Evolutionary conservation across 805 yeast species (phyloP), one percentile per base, ranked within the genome.

Genomic region (Candida mattraensis): DNA sequence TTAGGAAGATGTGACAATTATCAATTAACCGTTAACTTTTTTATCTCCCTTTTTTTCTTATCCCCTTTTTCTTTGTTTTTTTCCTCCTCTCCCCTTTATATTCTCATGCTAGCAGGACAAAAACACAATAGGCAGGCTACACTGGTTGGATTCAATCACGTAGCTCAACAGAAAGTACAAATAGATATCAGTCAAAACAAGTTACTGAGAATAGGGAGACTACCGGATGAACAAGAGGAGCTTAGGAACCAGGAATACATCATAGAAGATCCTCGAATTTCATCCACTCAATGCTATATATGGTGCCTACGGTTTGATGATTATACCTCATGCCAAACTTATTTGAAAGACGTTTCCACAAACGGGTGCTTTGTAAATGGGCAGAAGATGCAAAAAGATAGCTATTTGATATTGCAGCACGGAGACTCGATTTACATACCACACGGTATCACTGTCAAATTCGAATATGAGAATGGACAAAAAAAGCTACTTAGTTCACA

Each of bases 291-390:
- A 47, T 76, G 75, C 4, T 48, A 42, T 20, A 44, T 58, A 3
- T 56, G 63, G 63, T 14, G 39, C 7, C 30, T 53, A 18, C 60
- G 69, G 26, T 78, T 78, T 50, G 82, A 77, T 48, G 66, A 66
- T 0, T 57, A 60, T 4, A 64, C 70, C 5, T 49, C 64, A 1
- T 76, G 78, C 0, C 42, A 75, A 40, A 63, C 70, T 12, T 78
- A 77, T 45, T 43, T 78, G 8, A 69, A 68, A 37, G 83, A 76
- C 43, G 34, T 44, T 0, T 75, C 83, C 0, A 50, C 68, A 16
- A 78, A 78, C 57, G 82, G 82, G 3, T 67, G 73, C 1, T 58
- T 43, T 25, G 47, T 77, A 1, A 74, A 76, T 45, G 67, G 61
- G 3, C 21, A 1, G n/a, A 33, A 14, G 37, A 64, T 39, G 10